phyloP scores from a whole-genome alignment of 371 early-diverging fungal genomes.

The Nematocida sp. region DNA sequence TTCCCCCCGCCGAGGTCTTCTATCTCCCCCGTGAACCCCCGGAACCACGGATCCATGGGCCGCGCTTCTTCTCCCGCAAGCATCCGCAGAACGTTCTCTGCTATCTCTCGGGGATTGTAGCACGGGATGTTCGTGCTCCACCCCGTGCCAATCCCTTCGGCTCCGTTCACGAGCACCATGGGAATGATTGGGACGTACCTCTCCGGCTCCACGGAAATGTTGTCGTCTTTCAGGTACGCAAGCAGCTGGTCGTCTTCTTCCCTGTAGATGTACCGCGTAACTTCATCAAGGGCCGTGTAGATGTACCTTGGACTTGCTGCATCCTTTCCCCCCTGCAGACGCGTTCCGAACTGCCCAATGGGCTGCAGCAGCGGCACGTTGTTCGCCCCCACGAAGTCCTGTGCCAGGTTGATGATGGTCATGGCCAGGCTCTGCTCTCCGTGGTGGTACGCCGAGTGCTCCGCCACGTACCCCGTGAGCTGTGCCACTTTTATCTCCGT shows the following conservation, averaged over 20 bases:
- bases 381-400: conserved; percentile 88
- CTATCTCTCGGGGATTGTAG: conserved; percentile 83
- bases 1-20: conserved; percentile 65
- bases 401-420: conserved; percentile 92
- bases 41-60: conserved; percentile 87
- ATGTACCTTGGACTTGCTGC: conserved; percentile 95
- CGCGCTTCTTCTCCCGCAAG: conserved; percentile 72
- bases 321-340: conserved; percentile 89
- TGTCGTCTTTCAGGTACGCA: conserved; percentile 83
- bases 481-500: conserved; percentile 88
- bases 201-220: conserved; percentile 82
- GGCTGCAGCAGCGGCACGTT: conserved; percentile 86
- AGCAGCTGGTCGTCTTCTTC: conserved; percentile 79
- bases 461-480: conserved; percentile 83
- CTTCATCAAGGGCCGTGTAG: conserved; percentile 72
- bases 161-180: conserved; percentile 89
- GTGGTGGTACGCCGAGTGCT: conserved; percentile 90
- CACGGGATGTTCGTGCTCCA: conserved; percentile 70
- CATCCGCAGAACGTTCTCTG: conserved; percentile 74
- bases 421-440: conserved; percentile 79
- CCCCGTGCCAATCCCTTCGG: conserved; percentile 96
- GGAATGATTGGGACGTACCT: conserved; percentile 94
- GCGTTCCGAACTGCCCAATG: conserved; percentile 89
- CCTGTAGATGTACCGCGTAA: conserved; percentile 78
- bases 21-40: conserved; percentile 72